These are phyloP conservation scores for Nakaseomyces kungkrabaensis DNA, from an alignment of 1,139 yeast species.

Conservation along the genomic window DNA sequence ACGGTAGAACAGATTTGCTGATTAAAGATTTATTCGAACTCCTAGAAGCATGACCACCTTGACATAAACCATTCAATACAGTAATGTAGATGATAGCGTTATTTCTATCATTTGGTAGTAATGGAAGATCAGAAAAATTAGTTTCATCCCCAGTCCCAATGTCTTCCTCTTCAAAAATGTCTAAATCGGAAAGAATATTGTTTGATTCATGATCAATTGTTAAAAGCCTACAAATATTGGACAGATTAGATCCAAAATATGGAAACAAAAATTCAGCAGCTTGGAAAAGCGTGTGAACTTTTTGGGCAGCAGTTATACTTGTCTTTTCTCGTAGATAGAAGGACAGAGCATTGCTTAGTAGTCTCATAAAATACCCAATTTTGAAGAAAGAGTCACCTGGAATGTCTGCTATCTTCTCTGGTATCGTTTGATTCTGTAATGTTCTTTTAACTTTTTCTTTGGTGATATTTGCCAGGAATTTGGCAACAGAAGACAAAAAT, in stretches of 20 bases:
- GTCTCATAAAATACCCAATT: slow-evolving; percentile 32
- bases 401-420: slow-evolving; percentile 25
- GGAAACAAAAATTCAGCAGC: slow-evolving; percentile 28
- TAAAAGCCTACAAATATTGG: slow-evolving; percentile 20
- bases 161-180: slow-evolving; percentile 8
- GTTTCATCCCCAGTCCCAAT: slow-evolving; percentile 5
- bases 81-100: slow-evolving; percentile 21
- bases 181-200: slow-evolving; percentile 8
- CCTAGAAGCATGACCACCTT: slow-evolving; percentile 22
- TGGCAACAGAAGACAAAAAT: slow-evolving; percentile 34
- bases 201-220: slow-evolving; percentile 17
- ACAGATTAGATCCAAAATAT: slow-evolving; percentile 18
- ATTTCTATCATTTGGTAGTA: slow-evolving; percentile 20
- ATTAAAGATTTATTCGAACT: slow-evolving; percentile 15
- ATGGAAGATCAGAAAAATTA: slow-evolving; percentile 5
- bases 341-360: slow-evolving; percentile 31
- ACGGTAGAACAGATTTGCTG: slow-evolving; percentile 18
- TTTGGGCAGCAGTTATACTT: slow-evolving; percentile 4
- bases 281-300: slow-evolving; percentile 19
- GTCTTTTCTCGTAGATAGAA: slow-evolving; percentile 15
- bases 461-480: slow-evolving; percentile 35
- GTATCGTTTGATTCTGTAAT: slow-evolving; percentile 5
- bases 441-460: slow-evolving; percentile 18
- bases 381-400: slow-evolving; percentile 32
- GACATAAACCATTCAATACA: slow-evolving; percentile 25